phyloP scores from a whole-genome alignment of 768 basidiomycete species.

The Panellus pusillus region DNA sequence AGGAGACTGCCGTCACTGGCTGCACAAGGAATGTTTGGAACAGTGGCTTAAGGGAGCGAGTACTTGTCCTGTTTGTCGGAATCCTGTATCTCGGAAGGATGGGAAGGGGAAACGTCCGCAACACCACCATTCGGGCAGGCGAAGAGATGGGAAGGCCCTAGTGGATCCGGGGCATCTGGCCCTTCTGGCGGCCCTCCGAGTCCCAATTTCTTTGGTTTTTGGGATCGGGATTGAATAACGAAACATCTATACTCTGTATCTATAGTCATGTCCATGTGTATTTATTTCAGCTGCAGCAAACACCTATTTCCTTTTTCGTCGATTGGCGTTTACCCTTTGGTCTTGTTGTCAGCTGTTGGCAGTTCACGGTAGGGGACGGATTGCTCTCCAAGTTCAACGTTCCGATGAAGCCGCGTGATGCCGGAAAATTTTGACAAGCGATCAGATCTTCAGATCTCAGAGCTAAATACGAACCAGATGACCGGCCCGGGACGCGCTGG shows the following conservation, averaged over 20 bases:
- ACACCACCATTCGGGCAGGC: slow-evolving; percentile 4
- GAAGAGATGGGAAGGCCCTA: slow-evolving; percentile 5
- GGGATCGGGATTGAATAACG: no score
- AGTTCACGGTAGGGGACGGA: no score
- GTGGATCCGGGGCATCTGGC: background rate
- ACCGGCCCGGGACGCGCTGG: no score
- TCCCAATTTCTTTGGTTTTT: no score
- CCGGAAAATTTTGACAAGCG: no score
- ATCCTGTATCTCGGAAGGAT: slow-evolving; percentile 74
- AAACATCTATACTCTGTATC: no score
- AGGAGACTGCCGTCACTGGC: slow-evolving; percentile 74
- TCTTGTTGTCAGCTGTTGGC: no score
- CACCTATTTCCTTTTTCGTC: background rate
- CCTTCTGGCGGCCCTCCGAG: background rate
- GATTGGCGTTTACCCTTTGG: background rate
- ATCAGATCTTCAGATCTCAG: no score
- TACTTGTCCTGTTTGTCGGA: slow-evolving; percentile 82
- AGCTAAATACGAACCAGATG: no score
- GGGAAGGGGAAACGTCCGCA: slow-evolving; percentile 25
- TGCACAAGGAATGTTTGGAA: slow-evolving; percentile 77
- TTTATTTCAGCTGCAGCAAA: background rate
- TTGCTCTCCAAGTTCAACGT: no score
- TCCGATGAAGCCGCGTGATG: no score
- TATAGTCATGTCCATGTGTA: no score
- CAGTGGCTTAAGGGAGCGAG: slow-evolving; percentile 79